Conservation (phyloP, 2,329 filamentous ascomycete genomes). For the Colletotrichum agaves region DNA sequence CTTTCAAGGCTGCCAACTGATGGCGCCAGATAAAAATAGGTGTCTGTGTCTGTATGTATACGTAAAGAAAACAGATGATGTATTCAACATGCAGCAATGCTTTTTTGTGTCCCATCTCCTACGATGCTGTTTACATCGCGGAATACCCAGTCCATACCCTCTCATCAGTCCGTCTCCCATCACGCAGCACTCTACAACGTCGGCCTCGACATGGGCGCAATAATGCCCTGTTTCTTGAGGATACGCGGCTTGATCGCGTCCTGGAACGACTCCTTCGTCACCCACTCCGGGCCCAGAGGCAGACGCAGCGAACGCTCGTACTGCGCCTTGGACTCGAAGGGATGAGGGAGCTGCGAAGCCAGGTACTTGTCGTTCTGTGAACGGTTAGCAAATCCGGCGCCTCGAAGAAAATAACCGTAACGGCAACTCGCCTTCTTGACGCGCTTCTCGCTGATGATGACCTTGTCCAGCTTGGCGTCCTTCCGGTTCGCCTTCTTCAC, state of each 20-base stretch:
- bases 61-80: background rate
- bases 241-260: constrained; percentile 88
- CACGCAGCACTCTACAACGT: constrained; percentile 44
- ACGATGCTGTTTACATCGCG: background rate
- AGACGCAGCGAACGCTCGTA: constrained; percentile 90
- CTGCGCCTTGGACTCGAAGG: constrained; percentile 87
- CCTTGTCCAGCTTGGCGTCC: constrained; percentile 83
- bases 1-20: background rate
- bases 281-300: constrained; percentile 93
- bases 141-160: no score
- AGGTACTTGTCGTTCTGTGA: constrained; percentile 84
- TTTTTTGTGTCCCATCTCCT: no score
- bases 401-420: background rate
- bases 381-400: background rate
- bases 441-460: constrained; percentile 93
- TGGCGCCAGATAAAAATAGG: constrained; percentile 1
- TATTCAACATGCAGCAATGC: background rate
- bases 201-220: constrained; percentile 88
- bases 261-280: constrained; percentile 96
- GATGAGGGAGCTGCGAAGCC: constrained; percentile 84
- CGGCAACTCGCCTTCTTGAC: constrained; percentile 77
- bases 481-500: constrained; percentile 81
- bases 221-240: constrained; percentile 89
- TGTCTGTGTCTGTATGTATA: background rate
- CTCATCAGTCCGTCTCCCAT: background rate